These are phyloP conservation scores for Achaetomiella virescens DNA, from an alignment of 495 filamentous ascomycete species.

Conservation along the genomic window DNA sequence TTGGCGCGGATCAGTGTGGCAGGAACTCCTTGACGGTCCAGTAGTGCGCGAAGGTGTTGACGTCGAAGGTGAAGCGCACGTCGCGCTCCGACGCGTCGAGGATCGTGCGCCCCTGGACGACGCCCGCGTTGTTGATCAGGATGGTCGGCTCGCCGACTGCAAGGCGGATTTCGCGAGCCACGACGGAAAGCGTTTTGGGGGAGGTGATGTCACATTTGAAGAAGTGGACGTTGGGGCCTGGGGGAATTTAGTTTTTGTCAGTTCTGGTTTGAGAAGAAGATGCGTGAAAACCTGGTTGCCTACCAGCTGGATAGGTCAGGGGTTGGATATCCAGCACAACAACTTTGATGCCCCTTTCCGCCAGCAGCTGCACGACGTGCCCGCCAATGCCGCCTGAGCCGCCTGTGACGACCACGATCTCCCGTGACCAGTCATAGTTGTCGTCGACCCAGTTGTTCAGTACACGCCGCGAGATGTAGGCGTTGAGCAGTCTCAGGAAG, in stretches of 20 bases:
- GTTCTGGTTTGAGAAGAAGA: not conserved
- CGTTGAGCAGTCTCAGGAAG: constrained; percentile 41
- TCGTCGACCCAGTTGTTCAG: constrained; percentile 58
- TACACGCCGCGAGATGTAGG: constrained; percentile 45
- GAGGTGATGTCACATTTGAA: constrained; percentile 62
- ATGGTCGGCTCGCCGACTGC: constrained; percentile 59
- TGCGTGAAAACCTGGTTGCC: constrained; percentile 9
- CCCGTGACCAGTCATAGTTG: constrained; percentile 60
- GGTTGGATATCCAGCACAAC: constrained; percentile 65
- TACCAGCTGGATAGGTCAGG: constrained; percentile 51
- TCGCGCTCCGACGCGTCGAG: constrained; percentile 50
- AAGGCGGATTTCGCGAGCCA: constrained; percentile 44
- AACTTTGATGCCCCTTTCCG: constrained; percentile 52
- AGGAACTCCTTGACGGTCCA: constrained; percentile 60
- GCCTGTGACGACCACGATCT: constrained; percentile 67
- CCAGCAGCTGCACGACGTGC: constrained; percentile 54
- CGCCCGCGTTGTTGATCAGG: constrained; percentile 71
- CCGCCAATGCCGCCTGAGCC: constrained; percentile 65
- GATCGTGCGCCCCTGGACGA: constrained; percentile 55
- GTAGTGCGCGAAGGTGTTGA: constrained; percentile 67
- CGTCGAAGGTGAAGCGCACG: constrained; percentile 60
- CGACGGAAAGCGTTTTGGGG: constrained; percentile 39
- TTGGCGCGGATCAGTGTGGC: constrained; percentile 52
- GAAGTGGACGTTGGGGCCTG: constrained; percentile 49
- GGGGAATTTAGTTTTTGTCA: not conserved